Percentiles rank a stretch among this genome's conserved stretches.
Evolutionary conservation across 1,284 basidiomycete species (phyloP).

Genomic region (Amylostereum areolatum): DNA sequence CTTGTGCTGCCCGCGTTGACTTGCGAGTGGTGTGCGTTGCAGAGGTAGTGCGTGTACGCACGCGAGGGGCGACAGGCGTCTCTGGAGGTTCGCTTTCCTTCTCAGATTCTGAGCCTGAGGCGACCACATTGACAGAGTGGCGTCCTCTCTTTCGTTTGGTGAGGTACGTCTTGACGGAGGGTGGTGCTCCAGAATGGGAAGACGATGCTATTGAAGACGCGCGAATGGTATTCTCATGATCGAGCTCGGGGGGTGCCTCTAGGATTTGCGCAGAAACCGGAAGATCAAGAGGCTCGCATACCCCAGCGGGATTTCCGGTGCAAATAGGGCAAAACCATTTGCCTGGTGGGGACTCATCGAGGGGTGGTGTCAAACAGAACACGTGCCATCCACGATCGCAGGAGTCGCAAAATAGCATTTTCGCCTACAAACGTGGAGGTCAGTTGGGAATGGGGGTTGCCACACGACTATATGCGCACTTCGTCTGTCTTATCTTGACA

Average conservation of each 20-base stretch:
- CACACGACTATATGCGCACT: constrained; percentile 45
- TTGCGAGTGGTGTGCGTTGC: constrained; percentile 21
- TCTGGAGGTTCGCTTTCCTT: constrained; percentile 6
- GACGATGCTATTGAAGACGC: constrained; percentile 46
- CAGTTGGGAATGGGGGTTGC: constrained; percentile 4
- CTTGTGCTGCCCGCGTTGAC: constrained; percentile 12
- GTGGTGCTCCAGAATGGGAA: constrained; percentile 26
- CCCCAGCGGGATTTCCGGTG: constrained; percentile 22
- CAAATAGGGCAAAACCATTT: constrained; percentile 72
- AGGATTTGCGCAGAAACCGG: not conserved
- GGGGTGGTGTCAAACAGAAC: constrained; percentile 76
- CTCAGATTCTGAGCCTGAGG: constrained; percentile 4
- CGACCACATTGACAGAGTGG: constrained; percentile 1
- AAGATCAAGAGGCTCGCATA: constrained; percentile 4
- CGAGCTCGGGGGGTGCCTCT: constrained; percentile 12
- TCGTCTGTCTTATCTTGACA: constrained; percentile 86
- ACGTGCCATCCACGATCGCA: constrained; percentile 97
- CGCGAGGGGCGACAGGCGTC: constrained; percentile 7
- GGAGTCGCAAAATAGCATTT: constrained; percentile 88
- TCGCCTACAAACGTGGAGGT: constrained; percentile 43
- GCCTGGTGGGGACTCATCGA: constrained; percentile 67
- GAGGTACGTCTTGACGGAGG: constrained; percentile 5
- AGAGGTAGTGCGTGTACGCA: constrained; percentile 10
- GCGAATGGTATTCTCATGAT: constrained; percentile 12
- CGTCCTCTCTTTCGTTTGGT: constrained; percentile 10